These are phyloP conservation scores for Russula virescens DNA, from an alignment of 768 basidiomycete genomes.

Conservation along the genomic window DNA sequence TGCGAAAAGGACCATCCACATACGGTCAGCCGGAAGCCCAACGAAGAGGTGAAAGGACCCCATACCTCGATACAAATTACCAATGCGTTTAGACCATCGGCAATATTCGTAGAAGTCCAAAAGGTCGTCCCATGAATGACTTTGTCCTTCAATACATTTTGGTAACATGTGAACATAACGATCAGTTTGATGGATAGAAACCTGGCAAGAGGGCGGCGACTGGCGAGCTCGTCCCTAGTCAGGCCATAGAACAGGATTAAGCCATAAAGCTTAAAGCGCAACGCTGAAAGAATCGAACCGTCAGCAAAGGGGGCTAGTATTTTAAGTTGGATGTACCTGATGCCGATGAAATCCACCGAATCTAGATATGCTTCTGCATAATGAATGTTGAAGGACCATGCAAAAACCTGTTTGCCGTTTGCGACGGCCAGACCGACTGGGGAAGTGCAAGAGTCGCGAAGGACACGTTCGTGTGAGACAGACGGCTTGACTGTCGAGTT, in stretches of 20 bases:
- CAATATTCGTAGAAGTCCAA: slow-evolving; percentile 81
- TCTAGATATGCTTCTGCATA: slow-evolving; percentile 69
- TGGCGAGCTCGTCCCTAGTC: slow-evolving; percentile 71
- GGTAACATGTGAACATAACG: slow-evolving; percentile 87
- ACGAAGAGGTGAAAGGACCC: slow-evolving; percentile 5
- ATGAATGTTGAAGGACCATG: slow-evolving; percentile 49
- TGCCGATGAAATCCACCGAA: slow-evolving; percentile 72
- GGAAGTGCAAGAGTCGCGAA: slow-evolving; percentile 1
- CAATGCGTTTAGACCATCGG: slow-evolving; percentile 78
- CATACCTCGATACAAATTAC: slow-evolving; percentile 76
- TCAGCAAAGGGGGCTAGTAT: background rate
- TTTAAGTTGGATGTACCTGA: slow-evolving; percentile 46
- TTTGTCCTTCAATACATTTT: slow-evolving; percentile 55
- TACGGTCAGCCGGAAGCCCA: slow-evolving; percentile 8
- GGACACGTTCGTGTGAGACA: background rate
- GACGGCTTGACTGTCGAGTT: slow-evolving; percentile 50
- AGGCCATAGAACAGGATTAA: slow-evolving; percentile 78
- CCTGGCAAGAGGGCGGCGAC: slow-evolving; percentile 75
- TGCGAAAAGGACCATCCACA: slow-evolving; percentile 80
- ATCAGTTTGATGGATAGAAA: slow-evolving; percentile 85
- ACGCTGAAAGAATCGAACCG: slow-evolving; percentile 45
- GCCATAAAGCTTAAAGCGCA: slow-evolving; percentile 85
- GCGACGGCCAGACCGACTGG: slow-evolving; percentile 54
- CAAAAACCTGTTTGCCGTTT: slow-evolving; percentile 52
- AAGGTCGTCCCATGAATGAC: slow-evolving; percentile 75